These are phyloP conservation scores for Prunus mongolica DNA, from an alignment of 306 rosid species.

Conservation along the genomic window DNA sequence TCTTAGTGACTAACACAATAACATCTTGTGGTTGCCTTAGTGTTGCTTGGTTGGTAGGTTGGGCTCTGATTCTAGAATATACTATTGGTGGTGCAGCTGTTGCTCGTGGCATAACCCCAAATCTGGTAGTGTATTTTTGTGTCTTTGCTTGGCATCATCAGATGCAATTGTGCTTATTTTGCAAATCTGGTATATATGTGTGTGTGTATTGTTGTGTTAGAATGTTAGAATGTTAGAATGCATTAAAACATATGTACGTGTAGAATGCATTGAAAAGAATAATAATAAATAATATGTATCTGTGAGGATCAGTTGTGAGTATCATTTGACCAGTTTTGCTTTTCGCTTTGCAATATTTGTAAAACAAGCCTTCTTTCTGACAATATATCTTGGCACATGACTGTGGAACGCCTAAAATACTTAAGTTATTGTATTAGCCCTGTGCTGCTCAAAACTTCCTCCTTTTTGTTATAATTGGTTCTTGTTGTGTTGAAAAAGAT, in stretches of 20 bases:
- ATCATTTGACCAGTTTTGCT: neutral
- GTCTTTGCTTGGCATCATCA: neutral
- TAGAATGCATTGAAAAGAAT: neutral
- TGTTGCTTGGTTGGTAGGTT: constrained; percentile 78
- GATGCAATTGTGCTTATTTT: neutral
- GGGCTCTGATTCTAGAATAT: constrained; percentile 82
- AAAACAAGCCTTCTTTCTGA: neutral
- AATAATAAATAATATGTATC: neutral
- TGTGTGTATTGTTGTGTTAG: too few relatives aligned
- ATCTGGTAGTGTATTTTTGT: constrained; percentile 44
- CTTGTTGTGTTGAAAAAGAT: neutral
- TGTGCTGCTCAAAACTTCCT: neutral
- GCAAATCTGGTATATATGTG: neutral
- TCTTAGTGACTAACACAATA: neutral
- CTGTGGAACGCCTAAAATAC: neutral
- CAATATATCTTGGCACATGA: neutral
- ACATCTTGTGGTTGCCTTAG: neutral
- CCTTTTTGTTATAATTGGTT: neutral
- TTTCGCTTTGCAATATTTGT: neutral
- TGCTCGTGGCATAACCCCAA: constrained; percentile 88
- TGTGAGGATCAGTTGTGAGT: neutral
- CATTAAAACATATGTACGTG: neutral
- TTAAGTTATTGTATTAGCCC: neutral
- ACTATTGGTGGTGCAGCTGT: constrained; percentile 80
- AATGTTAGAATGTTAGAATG: too few relatives aligned